Base-by-base conservation (phyloP, 371 early-diverging fungal genomes). In the Batkoa obscura region DNA sequence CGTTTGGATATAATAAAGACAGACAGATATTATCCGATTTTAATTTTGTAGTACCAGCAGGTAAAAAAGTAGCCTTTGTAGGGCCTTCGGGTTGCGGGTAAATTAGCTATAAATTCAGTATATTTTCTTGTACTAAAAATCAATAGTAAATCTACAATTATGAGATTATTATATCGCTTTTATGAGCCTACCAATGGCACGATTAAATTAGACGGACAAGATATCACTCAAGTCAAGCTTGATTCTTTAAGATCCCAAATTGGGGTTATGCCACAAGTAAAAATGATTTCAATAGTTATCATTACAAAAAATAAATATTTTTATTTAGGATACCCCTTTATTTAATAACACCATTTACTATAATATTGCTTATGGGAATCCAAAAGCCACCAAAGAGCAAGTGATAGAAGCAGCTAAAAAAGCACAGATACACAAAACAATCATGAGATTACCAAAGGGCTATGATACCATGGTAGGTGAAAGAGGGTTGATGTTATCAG, bases 81-180 rank as follows among this genome's bases (percentile, higher is more conserved):
- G 98, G 98, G 0, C 90, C 92, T 6, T 84, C 84, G 68, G 98
- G 98, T 15, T 90, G 92, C 61, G 96, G 85, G 74, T 72, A 66
- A 64, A 54, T 51, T 43, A 23, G 43, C 1, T 43, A 13, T 38
- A 43, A 42, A 9, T 2, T 4, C 2, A 55, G 43, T 3, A 33
- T 23, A 39, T 36, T 37, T 3, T 31, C 41, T 39, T 42, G 4
- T 33, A 45, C 6, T 17, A 3, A 17, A 32, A 8, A 35, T 33
- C 8, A 45, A 17, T 63, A 68, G 77, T 55, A 87, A 90, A 68
- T 86, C 86, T 0, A 89, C 90, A 2, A 71, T 89, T 30, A 61
- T 88, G 50, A 72, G 84, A 38, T 72, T 90, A 15, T 59, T 90
- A 1, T 86, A 85, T 75, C 78, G 90, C 2, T 90, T 90, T 69